These are phyloP conservation scores for Paracamarosporium sp. DNA, from an alignment of 2,329 filamentous ascomycete species.

Conservation along the genomic window DNA sequence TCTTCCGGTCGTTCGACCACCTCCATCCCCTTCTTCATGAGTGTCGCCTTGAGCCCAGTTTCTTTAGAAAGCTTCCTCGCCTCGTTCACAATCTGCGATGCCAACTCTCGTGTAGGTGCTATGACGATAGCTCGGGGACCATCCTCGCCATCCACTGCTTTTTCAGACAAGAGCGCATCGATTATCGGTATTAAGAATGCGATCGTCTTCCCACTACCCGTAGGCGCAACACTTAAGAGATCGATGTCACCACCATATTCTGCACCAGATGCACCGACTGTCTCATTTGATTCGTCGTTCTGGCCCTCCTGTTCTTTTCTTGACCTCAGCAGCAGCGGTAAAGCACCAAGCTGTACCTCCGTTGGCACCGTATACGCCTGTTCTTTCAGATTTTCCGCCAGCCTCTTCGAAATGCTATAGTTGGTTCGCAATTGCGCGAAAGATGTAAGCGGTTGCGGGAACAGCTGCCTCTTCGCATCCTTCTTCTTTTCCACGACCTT, in stretches of 20 bases:
- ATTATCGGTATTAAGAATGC: constrained; percentile 90
- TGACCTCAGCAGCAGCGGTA: constrained; percentile 76
- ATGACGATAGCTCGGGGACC: constrained; percentile 52
- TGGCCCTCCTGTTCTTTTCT: constrained; percentile 17
- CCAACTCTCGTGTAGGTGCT: constrained; percentile 59
- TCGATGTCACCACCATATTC: constrained; percentile 62
- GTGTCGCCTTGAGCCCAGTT: constrained; percentile 78
- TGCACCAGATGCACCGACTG: constrained; percentile 21
- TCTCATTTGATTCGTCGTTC: constrained; percentile 48
- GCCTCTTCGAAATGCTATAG: constrained; percentile 75
- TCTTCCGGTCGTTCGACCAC: constrained; percentile 53
- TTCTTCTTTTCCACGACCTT: constrained; percentile 49
- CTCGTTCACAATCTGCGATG: constrained; percentile 66
- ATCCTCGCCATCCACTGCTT: constrained; percentile 19
- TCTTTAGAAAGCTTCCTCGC: constrained; percentile 79
- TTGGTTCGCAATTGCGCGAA: constrained; percentile 75
- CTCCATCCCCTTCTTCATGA: constrained; percentile 85
- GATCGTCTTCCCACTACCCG: constrained; percentile 94
- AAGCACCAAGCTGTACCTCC: constrained; percentile 86
- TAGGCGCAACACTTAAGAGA: constrained; percentile 88
- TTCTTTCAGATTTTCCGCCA: constrained; percentile 80
- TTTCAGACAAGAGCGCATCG: constrained; percentile 66
- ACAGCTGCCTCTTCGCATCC: constrained; percentile 68
- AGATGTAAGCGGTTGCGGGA: constrained; percentile 78
- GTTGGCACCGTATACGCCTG: constrained; percentile 90